These are phyloP conservation scores for Citrullus amarus DNA, from an alignment of 306 rosid genomes.

Conservation along the genomic window DNA sequence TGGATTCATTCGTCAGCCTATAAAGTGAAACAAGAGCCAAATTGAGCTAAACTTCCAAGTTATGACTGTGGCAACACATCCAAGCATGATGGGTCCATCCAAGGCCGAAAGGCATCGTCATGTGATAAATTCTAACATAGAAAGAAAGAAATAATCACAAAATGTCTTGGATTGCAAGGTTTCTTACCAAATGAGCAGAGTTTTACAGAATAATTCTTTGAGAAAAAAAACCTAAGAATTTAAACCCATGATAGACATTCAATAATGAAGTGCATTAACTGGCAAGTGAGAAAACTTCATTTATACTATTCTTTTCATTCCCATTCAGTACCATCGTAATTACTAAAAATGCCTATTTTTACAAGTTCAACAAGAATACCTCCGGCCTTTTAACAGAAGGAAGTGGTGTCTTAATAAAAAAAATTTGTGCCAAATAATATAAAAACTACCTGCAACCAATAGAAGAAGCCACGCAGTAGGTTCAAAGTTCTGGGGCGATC, in stretches of 20 bases:
- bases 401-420: neutral
- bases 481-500: constrained; percentile 28
- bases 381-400: too few relatives aligned
- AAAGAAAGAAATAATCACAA: constrained; percentile 13
- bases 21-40: neutral
- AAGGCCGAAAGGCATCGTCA: constrained; percentile 41
- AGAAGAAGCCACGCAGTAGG: constrained; percentile 65
- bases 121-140: constrained; percentile 34
- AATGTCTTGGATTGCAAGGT: neutral
- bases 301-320: too few relatives aligned
- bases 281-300: too few relatives aligned
- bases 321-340: neutral
- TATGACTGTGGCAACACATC: constrained; percentile 13
- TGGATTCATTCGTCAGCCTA: neutral
- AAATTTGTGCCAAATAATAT: neutral
- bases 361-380: too few relatives aligned
- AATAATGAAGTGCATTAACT: too few relatives aligned
- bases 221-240: neutral
- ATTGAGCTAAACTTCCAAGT: neutral
- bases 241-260: too few relatives aligned
- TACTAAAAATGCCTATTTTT: neutral
- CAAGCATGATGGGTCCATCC: constrained; percentile 42
- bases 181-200: neutral
- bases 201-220: neutral
- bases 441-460: constrained; percentile 57